Conservation (phyloP, 495 filamentous ascomycete species). For the Neurospora tetraspora region DNA sequence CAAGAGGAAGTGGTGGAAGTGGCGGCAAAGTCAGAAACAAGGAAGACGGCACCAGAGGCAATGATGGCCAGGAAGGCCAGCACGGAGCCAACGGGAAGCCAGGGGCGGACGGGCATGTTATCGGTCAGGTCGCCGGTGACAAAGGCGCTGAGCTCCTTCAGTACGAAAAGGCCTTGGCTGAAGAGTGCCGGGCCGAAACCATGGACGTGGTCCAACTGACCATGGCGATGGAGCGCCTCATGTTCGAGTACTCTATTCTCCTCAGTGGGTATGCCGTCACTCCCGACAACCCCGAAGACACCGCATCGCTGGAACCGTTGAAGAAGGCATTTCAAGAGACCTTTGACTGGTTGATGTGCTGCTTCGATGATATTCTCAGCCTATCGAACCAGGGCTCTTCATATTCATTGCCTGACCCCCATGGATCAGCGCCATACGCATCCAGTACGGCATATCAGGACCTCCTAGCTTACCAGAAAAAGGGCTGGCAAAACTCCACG, state of each 20-base stretch:
- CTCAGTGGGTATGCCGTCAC: neutral
- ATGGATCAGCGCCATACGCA: neutral
- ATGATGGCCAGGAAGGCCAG: neutral
- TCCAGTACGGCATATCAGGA: neutral
- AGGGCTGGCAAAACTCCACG: neutral
- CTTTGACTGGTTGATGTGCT: neutral
- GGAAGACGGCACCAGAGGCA: neutral
- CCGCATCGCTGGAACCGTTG: neutral
- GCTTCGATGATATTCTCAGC: neutral
- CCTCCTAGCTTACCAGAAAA: neutral
- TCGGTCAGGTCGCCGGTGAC: neutral
- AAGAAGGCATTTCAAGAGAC: neutral
- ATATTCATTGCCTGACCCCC: neutral
- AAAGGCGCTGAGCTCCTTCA: neutral
- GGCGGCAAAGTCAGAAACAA: neutral
- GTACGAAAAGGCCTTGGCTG: neutral
- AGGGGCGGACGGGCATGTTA: neutral
- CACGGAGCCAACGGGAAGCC: neutral
- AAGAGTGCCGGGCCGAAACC: neutral
- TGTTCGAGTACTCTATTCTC: neutral
- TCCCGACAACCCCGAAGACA: neutral
- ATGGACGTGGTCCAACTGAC: neutral
- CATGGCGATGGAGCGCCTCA: neutral
- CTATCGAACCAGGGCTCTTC: neutral
- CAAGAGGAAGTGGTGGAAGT: neutral